These are phyloP conservation scores for Tylopilus balloui DNA, from an alignment of 768 basidiomycete species.

Conservation along the genomic window DNA sequence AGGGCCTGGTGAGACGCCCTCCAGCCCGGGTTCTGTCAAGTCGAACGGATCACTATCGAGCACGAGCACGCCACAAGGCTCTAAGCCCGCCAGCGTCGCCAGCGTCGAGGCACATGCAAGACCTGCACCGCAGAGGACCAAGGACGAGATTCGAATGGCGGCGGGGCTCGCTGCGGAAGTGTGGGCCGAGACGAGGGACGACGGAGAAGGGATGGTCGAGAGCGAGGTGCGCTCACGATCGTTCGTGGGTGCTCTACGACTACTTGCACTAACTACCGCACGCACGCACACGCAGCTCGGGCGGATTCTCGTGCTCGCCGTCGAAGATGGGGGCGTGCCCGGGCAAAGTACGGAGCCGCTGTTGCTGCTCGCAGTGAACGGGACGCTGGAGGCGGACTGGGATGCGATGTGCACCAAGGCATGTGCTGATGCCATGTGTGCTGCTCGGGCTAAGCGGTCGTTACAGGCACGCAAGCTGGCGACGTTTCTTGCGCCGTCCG, in stretches of 20 bases:
- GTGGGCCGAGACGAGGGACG: slow-evolving; percentile 70
- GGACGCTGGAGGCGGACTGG: slow-evolving; percentile 60
- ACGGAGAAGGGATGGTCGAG: slow-evolving; percentile 59
- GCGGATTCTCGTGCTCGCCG: slow-evolving; percentile 61
- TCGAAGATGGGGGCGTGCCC: slow-evolving; percentile 38
- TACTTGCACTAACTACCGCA: too few species aligned
- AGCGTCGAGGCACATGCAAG: slow-evolving; percentile 4
- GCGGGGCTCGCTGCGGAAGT: slow-evolving; percentile 71
- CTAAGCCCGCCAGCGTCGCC: slow-evolving; percentile 11
- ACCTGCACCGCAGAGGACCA: slow-evolving; percentile 37
- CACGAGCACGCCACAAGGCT: slow-evolving; percentile 8
- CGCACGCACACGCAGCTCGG: slow-evolving; percentile 60
- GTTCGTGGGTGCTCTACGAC: neutral
- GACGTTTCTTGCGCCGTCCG: slow-evolving; percentile 32
- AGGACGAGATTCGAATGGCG: slow-evolving; percentile 70
- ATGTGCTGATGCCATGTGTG: slow-evolving; percentile 10
- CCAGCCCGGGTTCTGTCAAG: slow-evolving; percentile 12
- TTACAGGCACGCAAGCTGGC: slow-evolving; percentile 31
- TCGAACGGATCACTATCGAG: slow-evolving; percentile 10
- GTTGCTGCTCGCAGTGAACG: slow-evolving; percentile 67
- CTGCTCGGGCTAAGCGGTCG: neutral
- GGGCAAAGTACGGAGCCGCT: slow-evolving; percentile 40
- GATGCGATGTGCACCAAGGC: slow-evolving; percentile 62
- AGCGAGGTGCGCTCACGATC: slow-evolving; percentile 53
- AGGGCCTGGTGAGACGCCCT: neutral